A percentile compares a stretch with the other conserved stretches of the same genome.
Conservation (phyloP, 1,284 basidiomycete genomes). For the Malassezia restricta region DNA sequence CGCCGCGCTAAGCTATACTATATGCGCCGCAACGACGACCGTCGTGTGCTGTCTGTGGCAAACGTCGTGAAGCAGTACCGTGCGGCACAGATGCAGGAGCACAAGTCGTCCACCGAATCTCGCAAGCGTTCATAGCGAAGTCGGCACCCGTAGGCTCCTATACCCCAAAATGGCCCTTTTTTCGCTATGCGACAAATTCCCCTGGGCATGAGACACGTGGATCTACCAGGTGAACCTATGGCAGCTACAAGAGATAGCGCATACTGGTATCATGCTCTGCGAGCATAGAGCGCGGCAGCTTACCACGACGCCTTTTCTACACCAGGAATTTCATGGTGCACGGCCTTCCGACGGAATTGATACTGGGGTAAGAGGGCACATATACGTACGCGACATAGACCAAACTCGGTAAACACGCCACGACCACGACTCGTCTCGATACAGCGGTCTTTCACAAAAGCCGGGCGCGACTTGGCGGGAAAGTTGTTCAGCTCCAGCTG, state of each 20-base stretch:
- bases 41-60: conserved; percentile 28
- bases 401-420: conserved; percentile 78
- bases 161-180: neutral
- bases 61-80: conserved; percentile 30
- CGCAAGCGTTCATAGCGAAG: neutral
- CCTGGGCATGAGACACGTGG: neutral
- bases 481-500: conserved; percentile 85
- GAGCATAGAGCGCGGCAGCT: neutral
- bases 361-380: conserved; percentile 51
- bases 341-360: conserved; percentile 74
- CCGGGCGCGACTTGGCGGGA: conserved; percentile 65
- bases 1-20: conserved; percentile 44
- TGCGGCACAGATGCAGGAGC: conserved; percentile 8
- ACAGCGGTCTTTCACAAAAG: conserved; percentile 77
- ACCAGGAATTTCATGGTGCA: conserved; percentile 65
- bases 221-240: too few species aligned
- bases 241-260: too few species aligned
- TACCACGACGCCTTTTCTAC: conserved; percentile 82
- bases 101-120: neutral
- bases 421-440: conserved; percentile 68
- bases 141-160: neutral
- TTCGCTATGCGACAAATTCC: neutral
- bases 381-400: conserved; percentile 63
- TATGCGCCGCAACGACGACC: conserved; percentile 32
- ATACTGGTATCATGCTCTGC: too few species aligned